These are phyloP conservation scores for Boletus putidus DNA, from an alignment of 1,284 basidiomycete genomes.

Conservation along the genomic window DNA sequence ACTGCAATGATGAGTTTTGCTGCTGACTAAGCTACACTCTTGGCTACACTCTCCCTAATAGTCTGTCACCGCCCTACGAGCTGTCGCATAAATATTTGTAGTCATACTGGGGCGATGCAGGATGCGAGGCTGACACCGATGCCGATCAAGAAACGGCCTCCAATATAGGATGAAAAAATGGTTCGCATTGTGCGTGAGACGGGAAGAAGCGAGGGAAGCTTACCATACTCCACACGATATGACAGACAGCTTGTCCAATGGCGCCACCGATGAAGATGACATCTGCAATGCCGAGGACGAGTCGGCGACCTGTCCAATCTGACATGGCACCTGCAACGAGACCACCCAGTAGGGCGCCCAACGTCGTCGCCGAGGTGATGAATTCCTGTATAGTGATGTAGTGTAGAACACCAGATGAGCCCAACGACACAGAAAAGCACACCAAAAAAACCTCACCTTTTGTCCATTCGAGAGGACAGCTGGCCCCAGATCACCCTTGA, in stretches of 20 bases:
- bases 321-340: slow-evolving; percentile 69
- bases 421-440: not conserved
- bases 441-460: slow-evolving; percentile 47
- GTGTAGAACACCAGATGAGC: not conserved
- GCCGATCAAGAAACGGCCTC: slow-evolving; percentile 74
- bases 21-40: too few species aligned
- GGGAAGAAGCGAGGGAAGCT: not conserved
- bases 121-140: slow-evolving; percentile 70
- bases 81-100: too few species aligned
- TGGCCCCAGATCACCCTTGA: slow-evolving; percentile 67
- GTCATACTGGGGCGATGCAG: slow-evolving; percentile 79
- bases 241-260: slow-evolving; percentile 63
- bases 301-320: slow-evolving; percentile 70
- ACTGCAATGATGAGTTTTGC: too few species aligned
- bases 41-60: too few species aligned
- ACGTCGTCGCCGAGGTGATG: slow-evolving; percentile 78
- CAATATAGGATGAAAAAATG: slow-evolving; percentile 47
- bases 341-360: slow-evolving; percentile 76
- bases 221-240: slow-evolving; percentile 72
- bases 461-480: slow-evolving; percentile 58
- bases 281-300: slow-evolving; percentile 70
- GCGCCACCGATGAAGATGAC: slow-evolving; percentile 77
- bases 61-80: too few species aligned
- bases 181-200: not conserved
- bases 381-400: slow-evolving; percentile 63